A percentile compares a stretch with the other conserved stretches of the same genome.
These are phyloP conservation scores for Taphrina populina DNA, from an alignment of 1,139 yeast species.

Conservation along the genomic window DNA sequence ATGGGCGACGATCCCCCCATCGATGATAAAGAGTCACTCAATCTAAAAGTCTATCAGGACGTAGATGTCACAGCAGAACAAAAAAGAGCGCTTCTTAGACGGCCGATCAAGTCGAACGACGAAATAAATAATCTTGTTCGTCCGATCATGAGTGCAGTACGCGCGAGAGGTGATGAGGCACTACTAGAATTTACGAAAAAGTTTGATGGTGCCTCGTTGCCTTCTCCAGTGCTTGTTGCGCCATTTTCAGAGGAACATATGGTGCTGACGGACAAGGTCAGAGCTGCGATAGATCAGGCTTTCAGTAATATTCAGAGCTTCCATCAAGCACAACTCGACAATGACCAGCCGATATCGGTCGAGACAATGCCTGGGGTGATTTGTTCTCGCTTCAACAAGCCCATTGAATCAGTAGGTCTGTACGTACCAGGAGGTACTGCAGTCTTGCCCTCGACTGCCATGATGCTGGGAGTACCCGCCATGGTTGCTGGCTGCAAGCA, in stretches of 20 bases:
- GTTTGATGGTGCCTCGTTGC: slow-evolving; percentile 77
- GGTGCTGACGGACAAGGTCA: slow-evolving; percentile 74
- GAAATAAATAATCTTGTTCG: slow-evolving; percentile 88
- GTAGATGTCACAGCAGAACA: slow-evolving; percentile 41
- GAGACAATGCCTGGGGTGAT: slow-evolving; percentile 92
- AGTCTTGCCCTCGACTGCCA: slow-evolving; percentile 92
- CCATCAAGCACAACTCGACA: slow-evolving; percentile 87
- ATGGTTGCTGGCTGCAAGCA: slow-evolving; percentile 95
- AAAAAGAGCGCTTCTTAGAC: slow-evolving; percentile 61
- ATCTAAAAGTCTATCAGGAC: slow-evolving; percentile 25
- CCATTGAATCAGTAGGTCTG: slow-evolving; percentile 90
- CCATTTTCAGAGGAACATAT: slow-evolving; percentile 81
- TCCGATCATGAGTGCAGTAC: slow-evolving; percentile 82
- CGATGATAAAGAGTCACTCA: slow-evolving; percentile 25
- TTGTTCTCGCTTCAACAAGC: slow-evolving; percentile 92
- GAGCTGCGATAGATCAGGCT: slow-evolving; percentile 82
- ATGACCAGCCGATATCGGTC: slow-evolving; percentile 58
- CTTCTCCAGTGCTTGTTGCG: slow-evolving; percentile 72
- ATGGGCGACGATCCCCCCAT: slow-evolving; percentile 30
- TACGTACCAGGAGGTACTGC: slow-evolving; percentile 99
- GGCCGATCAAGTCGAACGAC: slow-evolving; percentile 89
- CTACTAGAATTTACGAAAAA: slow-evolving; percentile 80
- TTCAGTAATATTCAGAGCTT: slow-evolving; percentile 83
- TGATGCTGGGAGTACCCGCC: slow-evolving; percentile 99
- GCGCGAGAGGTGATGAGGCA: slow-evolving; percentile 77